Percentiles rank a stretch among this genome's conserved stretches.
phyloP scores from a whole-genome alignment of 257 asterid species.

The Primulina huaijiensis region DNA sequence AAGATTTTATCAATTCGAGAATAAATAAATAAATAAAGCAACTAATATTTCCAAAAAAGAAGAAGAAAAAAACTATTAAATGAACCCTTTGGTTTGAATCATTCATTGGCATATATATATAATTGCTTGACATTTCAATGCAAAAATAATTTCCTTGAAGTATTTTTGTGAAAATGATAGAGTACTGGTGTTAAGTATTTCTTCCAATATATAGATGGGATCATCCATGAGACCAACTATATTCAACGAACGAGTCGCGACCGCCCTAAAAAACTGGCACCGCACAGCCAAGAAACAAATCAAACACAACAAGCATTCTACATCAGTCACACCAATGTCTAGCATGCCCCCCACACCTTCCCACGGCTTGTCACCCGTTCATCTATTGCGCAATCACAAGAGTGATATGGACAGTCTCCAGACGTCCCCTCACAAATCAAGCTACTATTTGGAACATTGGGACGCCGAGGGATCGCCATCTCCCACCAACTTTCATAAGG shows the following conservation, averaged over 20 bases:
- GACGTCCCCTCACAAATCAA: constrained; percentile 37
- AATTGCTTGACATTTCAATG: too few relatives aligned
- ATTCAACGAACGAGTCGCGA: constrained; percentile 72
- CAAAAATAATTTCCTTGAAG: too few relatives aligned
- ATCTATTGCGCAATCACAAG: constrained; percentile 52
- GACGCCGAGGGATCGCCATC: constrained; percentile 49
- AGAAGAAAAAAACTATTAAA: too few relatives aligned
- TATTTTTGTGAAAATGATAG: too few relatives aligned
- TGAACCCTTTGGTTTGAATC: too few relatives aligned
- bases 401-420: constrained; percentile 44
- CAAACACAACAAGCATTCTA: constrained; percentile 49
- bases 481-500: constrained; percentile 35
- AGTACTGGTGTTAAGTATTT: not conserved
- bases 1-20: too few relatives aligned
- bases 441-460: constrained; percentile 38
- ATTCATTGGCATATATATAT: too few relatives aligned
- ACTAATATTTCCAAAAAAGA: too few relatives aligned
- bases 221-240: constrained; percentile 84
- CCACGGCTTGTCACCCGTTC: constrained; percentile 67
- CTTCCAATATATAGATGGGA: constrained; percentile 59
- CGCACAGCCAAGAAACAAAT: constrained; percentile 72
- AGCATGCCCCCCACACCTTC: constrained; percentile 63
- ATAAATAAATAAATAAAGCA: too few relatives aligned
- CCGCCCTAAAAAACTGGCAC: constrained; percentile 80
- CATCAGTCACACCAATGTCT: constrained; percentile 48